Conservation (phyloP, 108 stramenopile species). For the Nitzschia sp. region DNA sequence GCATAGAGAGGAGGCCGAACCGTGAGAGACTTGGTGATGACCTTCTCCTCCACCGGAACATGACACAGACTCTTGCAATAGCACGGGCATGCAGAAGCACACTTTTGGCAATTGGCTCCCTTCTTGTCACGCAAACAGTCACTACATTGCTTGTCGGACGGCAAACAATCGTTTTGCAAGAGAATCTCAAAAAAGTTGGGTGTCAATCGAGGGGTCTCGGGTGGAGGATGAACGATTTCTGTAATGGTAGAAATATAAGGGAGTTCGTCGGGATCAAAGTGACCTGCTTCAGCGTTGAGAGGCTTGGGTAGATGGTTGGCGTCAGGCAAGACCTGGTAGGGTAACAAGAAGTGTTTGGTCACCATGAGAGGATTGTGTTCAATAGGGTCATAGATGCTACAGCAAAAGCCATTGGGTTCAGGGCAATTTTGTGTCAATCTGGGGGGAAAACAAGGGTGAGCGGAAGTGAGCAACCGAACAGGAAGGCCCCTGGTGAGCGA, state of each 20-base stretch:
- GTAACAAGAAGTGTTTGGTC: conserved; percentile 59
- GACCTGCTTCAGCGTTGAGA: conserved; percentile 30
- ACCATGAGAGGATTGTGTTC: conserved; percentile 42
- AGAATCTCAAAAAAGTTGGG: conserved; percentile 53
- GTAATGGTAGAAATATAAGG: conserved; percentile 71
- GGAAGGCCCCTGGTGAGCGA: no score
- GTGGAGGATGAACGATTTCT: conserved; percentile 46
- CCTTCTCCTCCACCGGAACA: conserved; percentile 52
- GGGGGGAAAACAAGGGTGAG: neutral
- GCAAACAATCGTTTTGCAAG: conserved; percentile 45
- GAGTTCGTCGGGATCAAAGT: conserved; percentile 46
- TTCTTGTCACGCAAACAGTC: conserved; percentile 65
- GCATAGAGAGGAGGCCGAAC: conserved; percentile 58
- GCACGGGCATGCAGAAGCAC: conserved; percentile 50
- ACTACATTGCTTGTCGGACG: conserved; percentile 50
- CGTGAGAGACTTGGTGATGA: conserved; percentile 53
- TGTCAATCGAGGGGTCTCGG: conserved; percentile 34
- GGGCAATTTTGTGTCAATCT: conserved; percentile 50
- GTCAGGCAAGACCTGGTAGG: conserved; percentile 62
- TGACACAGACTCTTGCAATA: conserved; percentile 74
- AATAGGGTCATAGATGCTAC: conserved; percentile 59
- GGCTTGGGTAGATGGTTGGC: conserved; percentile 50
- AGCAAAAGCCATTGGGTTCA: conserved; percentile 64
- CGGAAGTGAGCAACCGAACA: no score
- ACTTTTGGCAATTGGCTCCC: conserved; percentile 58